Base-by-base conservation (phyloP, 768 basidiomycete genomes). In the Tricholoma terreum region DNA sequence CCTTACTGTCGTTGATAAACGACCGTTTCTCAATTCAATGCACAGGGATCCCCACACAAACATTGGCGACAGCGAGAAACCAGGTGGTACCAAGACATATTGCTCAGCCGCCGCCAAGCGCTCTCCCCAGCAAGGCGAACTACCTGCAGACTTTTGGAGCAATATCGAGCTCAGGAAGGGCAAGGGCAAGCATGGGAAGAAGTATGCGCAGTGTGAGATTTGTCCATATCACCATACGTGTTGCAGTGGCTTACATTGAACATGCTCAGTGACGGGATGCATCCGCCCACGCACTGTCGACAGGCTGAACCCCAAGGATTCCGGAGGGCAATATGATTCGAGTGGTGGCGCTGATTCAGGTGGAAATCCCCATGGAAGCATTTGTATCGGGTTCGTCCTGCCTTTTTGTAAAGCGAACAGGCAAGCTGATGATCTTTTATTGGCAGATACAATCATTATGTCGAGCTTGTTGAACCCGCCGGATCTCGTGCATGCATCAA, bases 261-360 rank as follows among this genome's bases (percentile, higher is more conserved):
- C 4, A 48, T 55, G 43, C 19, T 9, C 53, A 84, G 83, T 84
- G 48, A 84, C 83, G 0, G 83, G 83, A 6, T 84, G 83, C 58
- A 84, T 84, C 51, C 68, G 73, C 15, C 77, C 82, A 0, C 66
- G 61, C 35, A 64, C 67, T n/a, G 67, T 83, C 27, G 70, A 67
- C 60, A 70, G 81, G 2, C 65, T 84, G 22, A 80, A 82, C 61
- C 66, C 76, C 1, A 65, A 68, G 48, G 83, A 84, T 61, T 66
- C 63, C 1, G 83, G 83, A 9, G 83, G 83, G 1, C 81, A 84
- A 62, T 84, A 84, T 62, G 82, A 83, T 65, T 83, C 82, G 22
- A 81, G 77, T 57, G 83, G 83, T 24, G 83, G 83, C 4, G 68
- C 58, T 2, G 74, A 71, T 22, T 81, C 81, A n/a, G 61, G 55